phyloP scores from a whole-genome alignment of 345 rosid genomes.

The Murraya koenigii region DNA sequence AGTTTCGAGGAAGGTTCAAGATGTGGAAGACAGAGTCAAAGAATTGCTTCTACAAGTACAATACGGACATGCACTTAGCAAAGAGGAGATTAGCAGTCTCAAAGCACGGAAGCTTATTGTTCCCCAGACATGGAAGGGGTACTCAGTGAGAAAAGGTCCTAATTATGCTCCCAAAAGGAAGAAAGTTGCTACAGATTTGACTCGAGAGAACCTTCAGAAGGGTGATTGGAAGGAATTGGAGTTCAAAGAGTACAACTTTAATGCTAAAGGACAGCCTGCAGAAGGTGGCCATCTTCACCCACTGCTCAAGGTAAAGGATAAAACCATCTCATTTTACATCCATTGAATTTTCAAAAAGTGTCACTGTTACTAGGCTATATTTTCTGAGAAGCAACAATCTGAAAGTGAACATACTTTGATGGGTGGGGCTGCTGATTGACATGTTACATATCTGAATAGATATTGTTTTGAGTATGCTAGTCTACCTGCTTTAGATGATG shows the following conservation, averaged over 20 bases:
- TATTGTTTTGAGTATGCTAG: neutral
- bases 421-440: neutral
- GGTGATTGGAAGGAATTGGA: conserved; percentile 84
- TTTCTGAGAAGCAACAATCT: neutral
- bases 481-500: neutral
- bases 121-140: conserved; percentile 76
- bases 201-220: conserved; percentile 84
- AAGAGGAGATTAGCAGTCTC: conserved; percentile 56
- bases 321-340: neutral
- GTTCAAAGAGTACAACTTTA: conserved; percentile 90
- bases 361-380: neutral
- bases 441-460: neutral
- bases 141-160: conserved; percentile 73
- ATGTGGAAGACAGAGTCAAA: conserved; percentile 77
- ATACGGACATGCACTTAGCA: conserved; percentile 56
- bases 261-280: conserved; percentile 81
- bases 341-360: conserved; percentile 2
- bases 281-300: conserved; percentile 96
- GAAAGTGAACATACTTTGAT: neutral
- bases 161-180: conserved; percentile 75
- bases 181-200: conserved; percentile 79
- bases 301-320: conserved; percentile 71
- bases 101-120: conserved; percentile 80
- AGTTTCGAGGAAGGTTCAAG: conserved; percentile 82
- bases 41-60: conserved; percentile 51